Conservation (phyloP, 2,329 filamentous ascomycete species). For the Cordyceps militaris region DNA sequence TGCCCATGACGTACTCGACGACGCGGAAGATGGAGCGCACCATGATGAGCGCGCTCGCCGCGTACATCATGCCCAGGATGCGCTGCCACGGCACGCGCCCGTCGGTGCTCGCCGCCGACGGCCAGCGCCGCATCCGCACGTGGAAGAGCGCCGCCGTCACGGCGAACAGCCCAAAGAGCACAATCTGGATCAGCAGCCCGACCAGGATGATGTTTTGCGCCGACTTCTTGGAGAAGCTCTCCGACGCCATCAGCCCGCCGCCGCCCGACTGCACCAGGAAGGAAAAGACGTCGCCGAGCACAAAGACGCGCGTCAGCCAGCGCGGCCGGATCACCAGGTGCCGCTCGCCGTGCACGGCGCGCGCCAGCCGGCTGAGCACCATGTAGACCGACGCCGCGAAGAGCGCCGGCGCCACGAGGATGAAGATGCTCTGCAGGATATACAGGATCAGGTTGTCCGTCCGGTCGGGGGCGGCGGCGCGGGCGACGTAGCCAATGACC, state of each 20-base stretch:
- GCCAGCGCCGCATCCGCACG: conserved; percentile 21
- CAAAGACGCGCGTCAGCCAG: conserved; percentile 49
- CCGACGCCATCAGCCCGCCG: conserved; percentile 27
- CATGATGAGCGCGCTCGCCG: conserved; percentile 32
- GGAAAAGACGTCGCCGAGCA: conserved; percentile 45
- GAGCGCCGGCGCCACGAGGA: conserved; percentile 41
- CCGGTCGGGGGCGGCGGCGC: conserved; percentile 22
- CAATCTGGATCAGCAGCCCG: conserved; percentile 50
- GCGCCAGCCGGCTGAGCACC: conserved; percentile 38
- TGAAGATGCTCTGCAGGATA: conserved; percentile 34
- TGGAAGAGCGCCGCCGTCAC: conserved; percentile 43
- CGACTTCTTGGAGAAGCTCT: conserved; percentile 21
- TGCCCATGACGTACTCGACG: conserved; percentile 40
- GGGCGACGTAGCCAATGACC: conserved; percentile 33
- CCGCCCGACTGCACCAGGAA: conserved; percentile 44
- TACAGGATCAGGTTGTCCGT: conserved; percentile 30
- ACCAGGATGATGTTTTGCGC: conserved; percentile 48
- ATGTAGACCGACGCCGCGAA: conserved; percentile 47
- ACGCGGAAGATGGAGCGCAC: conserved; percentile 39
- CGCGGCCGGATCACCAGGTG: conserved; percentile 26
- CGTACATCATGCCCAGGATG: conserved; percentile 31
- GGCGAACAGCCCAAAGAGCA: conserved; percentile 51
- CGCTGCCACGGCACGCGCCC: conserved; percentile 26
- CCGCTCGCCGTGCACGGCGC: conserved; percentile 28
- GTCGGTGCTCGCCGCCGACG: conserved; percentile 15